Evolutionary conservation across 495 filamentous ascomycete genomes (phyloP).

Genomic region (Tuber umbilicatum): DNA sequence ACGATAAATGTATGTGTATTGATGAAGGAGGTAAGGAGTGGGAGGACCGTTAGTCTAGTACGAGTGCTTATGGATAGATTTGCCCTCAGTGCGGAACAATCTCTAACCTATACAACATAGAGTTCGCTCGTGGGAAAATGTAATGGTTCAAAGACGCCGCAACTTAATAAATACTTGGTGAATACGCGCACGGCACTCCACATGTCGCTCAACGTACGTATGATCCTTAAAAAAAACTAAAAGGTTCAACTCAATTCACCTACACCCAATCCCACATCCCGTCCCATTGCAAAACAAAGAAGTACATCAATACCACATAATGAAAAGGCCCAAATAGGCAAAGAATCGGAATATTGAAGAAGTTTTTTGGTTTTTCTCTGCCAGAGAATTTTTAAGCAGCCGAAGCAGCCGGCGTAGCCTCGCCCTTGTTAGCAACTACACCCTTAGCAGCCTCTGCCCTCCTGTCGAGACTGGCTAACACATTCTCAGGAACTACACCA

Average conservation of each 20-base stretch:
- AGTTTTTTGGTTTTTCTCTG: too few relatives aligned
- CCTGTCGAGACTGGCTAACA: slow-evolving; percentile 46
- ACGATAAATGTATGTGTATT: too few relatives aligned
- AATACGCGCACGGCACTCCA: not conserved
- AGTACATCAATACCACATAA: not conserved
- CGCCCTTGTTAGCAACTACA: slow-evolving; percentile 11
- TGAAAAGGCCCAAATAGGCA: not conserved
- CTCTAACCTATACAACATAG: not conserved
- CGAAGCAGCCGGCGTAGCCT: slow-evolving; percentile 8
- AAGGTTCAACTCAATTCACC: not conserved
- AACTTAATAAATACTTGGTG: not conserved
- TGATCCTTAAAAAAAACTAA: not conserved
- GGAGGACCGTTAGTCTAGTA: too few relatives aligned
- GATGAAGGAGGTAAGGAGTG: too few relatives aligned
- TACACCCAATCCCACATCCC: not conserved
- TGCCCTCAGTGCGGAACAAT: not conserved
- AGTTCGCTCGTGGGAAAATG: not conserved
- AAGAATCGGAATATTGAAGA: not conserved
- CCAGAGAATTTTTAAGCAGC: slow-evolving; percentile 17
- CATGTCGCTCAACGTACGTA: not conserved
- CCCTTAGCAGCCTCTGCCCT: slow-evolving; percentile 20
- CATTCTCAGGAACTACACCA: slow-evolving; percentile 67
- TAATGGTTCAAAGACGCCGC: not conserved
- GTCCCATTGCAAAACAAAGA: not conserved
- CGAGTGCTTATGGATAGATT: too few relatives aligned